Conservation (phyloP, 768 basidiomycete genomes). For the Podaxis sp. region DNA sequence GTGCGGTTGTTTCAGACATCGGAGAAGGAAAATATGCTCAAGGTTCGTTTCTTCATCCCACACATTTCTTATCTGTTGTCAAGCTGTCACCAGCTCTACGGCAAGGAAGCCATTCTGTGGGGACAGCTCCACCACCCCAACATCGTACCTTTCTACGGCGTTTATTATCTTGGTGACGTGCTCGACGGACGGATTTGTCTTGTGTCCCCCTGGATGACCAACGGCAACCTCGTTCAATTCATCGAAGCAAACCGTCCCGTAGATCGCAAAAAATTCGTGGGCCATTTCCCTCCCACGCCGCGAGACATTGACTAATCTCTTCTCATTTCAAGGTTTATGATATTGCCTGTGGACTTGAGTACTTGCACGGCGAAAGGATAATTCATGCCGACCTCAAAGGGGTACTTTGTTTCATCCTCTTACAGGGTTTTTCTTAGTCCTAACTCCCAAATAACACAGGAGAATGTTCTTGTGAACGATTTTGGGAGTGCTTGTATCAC, state of each 20-base stretch:
- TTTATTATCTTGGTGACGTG: slow-evolving; percentile 1
- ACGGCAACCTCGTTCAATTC: slow-evolving; percentile 11
- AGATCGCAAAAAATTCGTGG: not conserved
- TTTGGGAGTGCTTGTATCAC: not conserved
- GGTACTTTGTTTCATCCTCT: not conserved
- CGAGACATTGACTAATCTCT: not conserved
- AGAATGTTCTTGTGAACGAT: not conserved
- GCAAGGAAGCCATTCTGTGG: slow-evolving; percentile 11
- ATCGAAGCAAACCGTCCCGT: not conserved
- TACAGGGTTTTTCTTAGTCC: not conserved
- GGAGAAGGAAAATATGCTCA: not conserved
- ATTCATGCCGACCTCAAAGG: not conserved
- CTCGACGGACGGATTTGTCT: slow-evolving; percentile 2
- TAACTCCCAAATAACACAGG: not conserved
- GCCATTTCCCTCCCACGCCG: not conserved
- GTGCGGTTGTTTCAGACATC: not conserved
- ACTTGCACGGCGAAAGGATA: not conserved
- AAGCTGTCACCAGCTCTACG: not conserved
- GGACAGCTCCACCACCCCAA: slow-evolving; percentile 8
- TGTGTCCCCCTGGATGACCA: slow-evolving; percentile 16
- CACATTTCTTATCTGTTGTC: not conserved
- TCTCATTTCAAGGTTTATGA: not conserved
- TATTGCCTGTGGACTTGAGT: not conserved
- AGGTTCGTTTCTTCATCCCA: not conserved
- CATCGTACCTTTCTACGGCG: slow-evolving; percentile 9